Percentiles rank a stretch among this genome's conserved stretches.
Conservation (phyloP, 345 rosid species). For the Cardamine resedifolia region DNA sequence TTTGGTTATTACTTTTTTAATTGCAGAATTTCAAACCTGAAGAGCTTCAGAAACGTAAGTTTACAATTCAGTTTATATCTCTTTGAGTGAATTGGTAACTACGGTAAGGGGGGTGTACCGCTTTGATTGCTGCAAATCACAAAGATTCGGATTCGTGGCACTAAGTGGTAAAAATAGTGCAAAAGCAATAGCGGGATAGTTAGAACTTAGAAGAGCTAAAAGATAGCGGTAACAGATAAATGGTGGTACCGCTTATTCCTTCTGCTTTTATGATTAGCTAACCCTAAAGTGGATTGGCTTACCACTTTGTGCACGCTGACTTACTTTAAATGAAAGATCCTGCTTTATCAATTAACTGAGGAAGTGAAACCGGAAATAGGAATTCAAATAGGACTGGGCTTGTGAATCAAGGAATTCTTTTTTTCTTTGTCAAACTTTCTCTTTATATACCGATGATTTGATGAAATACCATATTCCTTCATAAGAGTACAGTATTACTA, state of each 20-base stretch:
- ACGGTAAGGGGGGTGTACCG: neutral
- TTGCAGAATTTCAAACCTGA: constrained; percentile 80
- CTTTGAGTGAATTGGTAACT: neutral
- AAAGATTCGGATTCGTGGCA: neutral
- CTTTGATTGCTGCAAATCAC: neutral
- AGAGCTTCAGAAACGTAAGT: constrained; percentile 80
- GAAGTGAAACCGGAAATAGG: no score
- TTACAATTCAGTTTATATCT: neutral
- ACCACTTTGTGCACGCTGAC: no score
- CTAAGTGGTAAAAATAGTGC: neutral
- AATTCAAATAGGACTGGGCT: no score
- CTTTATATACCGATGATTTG: no score
- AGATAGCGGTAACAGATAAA: neutral
- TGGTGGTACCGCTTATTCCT: neutral
- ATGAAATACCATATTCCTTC: no score
- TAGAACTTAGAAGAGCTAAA: no score
- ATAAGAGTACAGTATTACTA: no score
- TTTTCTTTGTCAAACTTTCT: no score
- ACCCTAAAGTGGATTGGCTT: no score
- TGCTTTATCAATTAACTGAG: no score
- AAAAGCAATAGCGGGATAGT: neutral
- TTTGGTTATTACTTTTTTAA: constrained; percentile 24
- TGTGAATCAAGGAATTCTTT: no score
- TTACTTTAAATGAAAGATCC: no score
- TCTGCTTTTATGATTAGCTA: neutral